Base-by-base conservation (phyloP, 495 filamentous ascomycete genomes). In the Entonaema liquescens region DNA sequence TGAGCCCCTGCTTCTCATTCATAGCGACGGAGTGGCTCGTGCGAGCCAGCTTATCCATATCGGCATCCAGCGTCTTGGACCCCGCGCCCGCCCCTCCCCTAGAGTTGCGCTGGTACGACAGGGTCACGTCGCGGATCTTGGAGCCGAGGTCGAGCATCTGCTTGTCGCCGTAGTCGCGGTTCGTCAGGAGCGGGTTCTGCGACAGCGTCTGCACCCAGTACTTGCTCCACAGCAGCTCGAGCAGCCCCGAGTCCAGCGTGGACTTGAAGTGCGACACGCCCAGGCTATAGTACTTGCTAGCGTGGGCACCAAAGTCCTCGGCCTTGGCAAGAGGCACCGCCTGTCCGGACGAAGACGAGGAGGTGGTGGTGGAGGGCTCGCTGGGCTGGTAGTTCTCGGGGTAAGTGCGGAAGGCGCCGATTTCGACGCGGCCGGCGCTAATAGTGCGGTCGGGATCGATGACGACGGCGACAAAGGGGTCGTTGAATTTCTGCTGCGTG, bases 141-240 rank as follows among this genome's bases (percentile, higher is more conserved):
- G 87, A 85, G 40, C 89, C 90, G 55, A 98, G 83, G 80, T 99
- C 96, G 53, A 88, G 79, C 81, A 99, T 97, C 79, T 97, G 95
- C 78, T 93, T 95, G 72, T 89, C 96, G 57, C 89, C 89, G 77
- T 93, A 99, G 67, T 98, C 95, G 68, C 95, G 91, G 72, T 97
- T 98, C 47, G 93, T 92, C 69, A 97, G 90, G 9, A 98, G 86
- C 49, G 96, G 95, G 71, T 88, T 94, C 76, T 97, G 92, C n/a
- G 92, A 94, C n/a, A 99, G 87, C 25, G 96, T 99, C 64, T 93
- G 90, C 25, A 98, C 95, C 96, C 96, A 99, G 82, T 99, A 99
- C 78, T 99, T 99, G 79, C 97, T 98, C 96, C 96, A 99, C 58
- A 99, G 84, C 47, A 92, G 85, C 69, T 94, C 93, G 5, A 99